A percentile compares a stretch with the other conserved stretches of the same genome.
These are phyloP conservation scores for Benincasa hispida DNA, from an alignment of 306 rosid species.

Conservation along the genomic window DNA sequence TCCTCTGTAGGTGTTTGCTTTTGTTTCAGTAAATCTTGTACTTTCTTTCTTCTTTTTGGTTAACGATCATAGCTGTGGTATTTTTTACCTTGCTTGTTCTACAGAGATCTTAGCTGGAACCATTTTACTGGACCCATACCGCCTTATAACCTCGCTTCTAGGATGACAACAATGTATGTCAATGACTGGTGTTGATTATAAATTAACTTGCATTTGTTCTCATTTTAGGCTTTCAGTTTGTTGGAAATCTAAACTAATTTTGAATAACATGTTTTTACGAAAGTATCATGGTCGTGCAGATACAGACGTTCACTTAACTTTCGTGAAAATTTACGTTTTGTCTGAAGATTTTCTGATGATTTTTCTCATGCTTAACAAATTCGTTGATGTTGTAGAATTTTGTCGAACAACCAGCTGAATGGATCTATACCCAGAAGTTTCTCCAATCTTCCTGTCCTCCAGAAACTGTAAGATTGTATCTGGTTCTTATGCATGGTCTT, in stretches of 20 bases:
- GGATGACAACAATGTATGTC: slow-evolving; percentile 68
- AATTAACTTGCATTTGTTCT: neutral
- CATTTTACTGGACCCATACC: slow-evolving; percentile 52
- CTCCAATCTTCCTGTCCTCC: slow-evolving; percentile 46
- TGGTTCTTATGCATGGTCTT: neutral
- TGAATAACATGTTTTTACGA: neutral
- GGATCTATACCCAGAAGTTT: slow-evolving; percentile 51
- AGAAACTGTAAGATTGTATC: slow-evolving; percentile 50
- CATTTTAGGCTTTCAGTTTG: neutral
- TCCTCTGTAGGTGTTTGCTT: neutral
- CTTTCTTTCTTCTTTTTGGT: neutral
- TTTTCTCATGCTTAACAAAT: neutral
- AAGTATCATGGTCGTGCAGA: neutral
- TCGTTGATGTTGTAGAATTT: slow-evolving; percentile 28
- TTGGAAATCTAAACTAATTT: neutral
- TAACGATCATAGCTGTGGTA: neutral
- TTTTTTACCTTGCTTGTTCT: slow-evolving; percentile 17
- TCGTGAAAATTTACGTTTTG: neutral
- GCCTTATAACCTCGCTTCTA: slow-evolving; percentile 33
- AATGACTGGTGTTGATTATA: neutral
- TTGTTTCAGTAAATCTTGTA: neutral
- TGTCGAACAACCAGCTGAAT: slow-evolving; percentile 52
- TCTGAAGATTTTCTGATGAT: neutral
- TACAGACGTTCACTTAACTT: neutral
- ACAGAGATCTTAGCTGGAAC: slow-evolving; percentile 84